Percentiles rank a stretch among this genome's conserved stretches.
phyloP scores from a whole-genome alignment of 2,329 filamentous ascomycete species.

The Cadophora sp. region DNA sequence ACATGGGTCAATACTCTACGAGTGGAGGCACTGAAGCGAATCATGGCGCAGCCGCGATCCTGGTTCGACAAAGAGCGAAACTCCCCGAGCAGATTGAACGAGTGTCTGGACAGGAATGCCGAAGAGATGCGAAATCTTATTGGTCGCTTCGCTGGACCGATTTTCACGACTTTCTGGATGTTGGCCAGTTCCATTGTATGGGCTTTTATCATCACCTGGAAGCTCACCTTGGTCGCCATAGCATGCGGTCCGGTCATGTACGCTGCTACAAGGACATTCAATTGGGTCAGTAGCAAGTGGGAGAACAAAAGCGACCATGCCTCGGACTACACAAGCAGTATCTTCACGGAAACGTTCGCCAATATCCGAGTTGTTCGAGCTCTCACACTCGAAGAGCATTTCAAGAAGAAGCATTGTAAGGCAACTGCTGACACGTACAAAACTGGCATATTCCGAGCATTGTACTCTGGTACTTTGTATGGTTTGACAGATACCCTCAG shows the following conservation, averaged over 20 bases:
- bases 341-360: slow-evolving; percentile 77
- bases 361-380: slow-evolving; percentile 82
- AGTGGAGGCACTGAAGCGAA: slow-evolving; percentile 67
- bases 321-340: slow-evolving; percentile 62
- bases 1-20: slow-evolving; percentile 79
- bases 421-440: slow-evolving; percentile 60
- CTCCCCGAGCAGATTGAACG: slow-evolving; percentile 66
- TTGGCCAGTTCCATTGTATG: slow-evolving; percentile 73
- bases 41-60: slow-evolving; percentile 76
- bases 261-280: slow-evolving; percentile 68
- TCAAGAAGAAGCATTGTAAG: slow-evolving; percentile 65
- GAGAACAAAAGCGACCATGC: slow-evolving; percentile 72
- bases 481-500: slow-evolving; percentile 79
- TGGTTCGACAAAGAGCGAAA: slow-evolving; percentile 81
- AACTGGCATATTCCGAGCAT: slow-evolving; percentile 70
- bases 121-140: slow-evolving; percentile 89
- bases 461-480: slow-evolving; percentile 73
- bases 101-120: slow-evolving; percentile 79
- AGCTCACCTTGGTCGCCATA: slow-evolving; percentile 78
- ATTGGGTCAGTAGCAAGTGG: slow-evolving; percentile 72
- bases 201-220: slow-evolving; percentile 79
- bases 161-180: slow-evolving; percentile 72
- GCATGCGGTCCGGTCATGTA: slow-evolving; percentile 72
- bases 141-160: slow-evolving; percentile 75
- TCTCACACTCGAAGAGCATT: slow-evolving; percentile 75